phyloP scores from a whole-genome alignment of 768 basidiomycete genomes.

The Suillus subaureus region DNA sequence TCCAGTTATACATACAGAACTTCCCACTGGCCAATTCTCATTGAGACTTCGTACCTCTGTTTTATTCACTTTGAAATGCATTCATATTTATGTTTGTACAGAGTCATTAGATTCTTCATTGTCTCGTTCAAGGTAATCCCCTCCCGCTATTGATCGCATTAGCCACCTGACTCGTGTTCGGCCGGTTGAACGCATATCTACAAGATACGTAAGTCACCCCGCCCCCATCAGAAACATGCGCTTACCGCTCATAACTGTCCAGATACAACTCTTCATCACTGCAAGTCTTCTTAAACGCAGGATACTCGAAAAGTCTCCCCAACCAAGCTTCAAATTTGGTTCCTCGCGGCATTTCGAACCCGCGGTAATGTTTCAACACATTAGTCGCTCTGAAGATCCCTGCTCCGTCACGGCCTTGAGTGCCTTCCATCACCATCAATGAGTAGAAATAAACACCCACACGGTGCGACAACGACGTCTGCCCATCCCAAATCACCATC shows the following conservation, averaged over 20 bases:
- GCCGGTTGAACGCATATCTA: slow-evolving; percentile 77
- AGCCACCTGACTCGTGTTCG: slow-evolving; percentile 76
- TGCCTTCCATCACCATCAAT: slow-evolving; percentile 2
- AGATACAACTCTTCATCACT: slow-evolving; percentile 68
- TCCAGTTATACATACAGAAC: slow-evolving; percentile 49
- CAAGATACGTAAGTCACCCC: background rate
- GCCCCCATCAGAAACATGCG: background rate
- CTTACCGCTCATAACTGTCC: slow-evolving; percentile 71
- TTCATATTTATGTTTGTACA: background rate
- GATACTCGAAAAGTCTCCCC: slow-evolving; percentile 55
- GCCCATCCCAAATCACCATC: slow-evolving; percentile 58
- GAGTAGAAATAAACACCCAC: slow-evolving; percentile 41
- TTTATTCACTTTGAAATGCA: background rate
- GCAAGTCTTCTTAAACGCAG: slow-evolving; percentile 66
- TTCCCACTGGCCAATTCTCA: background rate
- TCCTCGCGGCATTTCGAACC: slow-evolving; percentile 56
- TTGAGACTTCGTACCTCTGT: slow-evolving; percentile 10
- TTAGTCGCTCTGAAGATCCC: slow-evolving; percentile 70
- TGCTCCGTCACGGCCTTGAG: slow-evolving; percentile 27
- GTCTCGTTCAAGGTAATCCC: slow-evolving; percentile 52
- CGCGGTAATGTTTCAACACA: slow-evolving; percentile 68
- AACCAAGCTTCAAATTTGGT: slow-evolving; percentile 56
- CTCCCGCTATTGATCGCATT: slow-evolving; percentile 72
- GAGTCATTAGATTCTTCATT: background rate
- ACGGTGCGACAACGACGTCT: slow-evolving; percentile 73